Conservation (phyloP, 2,329 filamentous ascomycete genomes). For the Colletotrichum incanum region DNA sequence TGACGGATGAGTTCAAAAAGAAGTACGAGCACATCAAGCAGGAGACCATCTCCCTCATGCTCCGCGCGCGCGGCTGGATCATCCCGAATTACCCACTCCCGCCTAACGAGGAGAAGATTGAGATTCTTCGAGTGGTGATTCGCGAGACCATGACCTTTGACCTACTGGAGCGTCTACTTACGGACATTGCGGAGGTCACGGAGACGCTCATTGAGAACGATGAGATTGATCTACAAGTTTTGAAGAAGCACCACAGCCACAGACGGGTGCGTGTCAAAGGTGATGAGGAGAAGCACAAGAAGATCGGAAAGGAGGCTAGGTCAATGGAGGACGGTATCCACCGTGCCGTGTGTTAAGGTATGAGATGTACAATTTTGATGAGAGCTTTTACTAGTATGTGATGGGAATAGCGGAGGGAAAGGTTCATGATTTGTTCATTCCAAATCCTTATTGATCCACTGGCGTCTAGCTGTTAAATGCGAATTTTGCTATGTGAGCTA, state of each 20-base stretch:
- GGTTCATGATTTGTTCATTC: neutral
- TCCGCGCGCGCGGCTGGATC: conserved; percentile 79
- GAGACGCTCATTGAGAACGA: conserved; percentile 68
- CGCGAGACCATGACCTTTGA: conserved; percentile 80
- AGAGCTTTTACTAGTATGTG: neutral
- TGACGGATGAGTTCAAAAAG: conserved; percentile 73
- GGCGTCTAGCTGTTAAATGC: neutral
- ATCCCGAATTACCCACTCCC: conserved; percentile 80
- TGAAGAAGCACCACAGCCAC: conserved; percentile 39
- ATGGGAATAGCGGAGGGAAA: neutral
- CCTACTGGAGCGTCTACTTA: conserved; percentile 74
- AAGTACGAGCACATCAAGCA: conserved; percentile 76
- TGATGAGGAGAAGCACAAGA: conserved; percentile 39
- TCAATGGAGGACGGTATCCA: conserved; percentile 49
- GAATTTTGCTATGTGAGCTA: neutral
- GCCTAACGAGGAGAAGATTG: conserved; percentile 71
- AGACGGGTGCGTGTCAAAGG: conserved; percentile 31
- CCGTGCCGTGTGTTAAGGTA: conserved; percentile 50
- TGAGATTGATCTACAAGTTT: conserved; percentile 41
- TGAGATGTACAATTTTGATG: no score
- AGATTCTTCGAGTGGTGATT: conserved; percentile 79
- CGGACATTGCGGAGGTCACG: conserved; percentile 73
- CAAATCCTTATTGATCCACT: no score
- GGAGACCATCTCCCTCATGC: conserved; percentile 72
- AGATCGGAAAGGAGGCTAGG: conserved; percentile 19